Percentiles rank a stretch among this genome's conserved stretches.
These are phyloP conservation scores for Paecilomyces fulvus DNA, from an alignment of 2,329 filamentous ascomycete genomes.

Conservation along the genomic window DNA sequence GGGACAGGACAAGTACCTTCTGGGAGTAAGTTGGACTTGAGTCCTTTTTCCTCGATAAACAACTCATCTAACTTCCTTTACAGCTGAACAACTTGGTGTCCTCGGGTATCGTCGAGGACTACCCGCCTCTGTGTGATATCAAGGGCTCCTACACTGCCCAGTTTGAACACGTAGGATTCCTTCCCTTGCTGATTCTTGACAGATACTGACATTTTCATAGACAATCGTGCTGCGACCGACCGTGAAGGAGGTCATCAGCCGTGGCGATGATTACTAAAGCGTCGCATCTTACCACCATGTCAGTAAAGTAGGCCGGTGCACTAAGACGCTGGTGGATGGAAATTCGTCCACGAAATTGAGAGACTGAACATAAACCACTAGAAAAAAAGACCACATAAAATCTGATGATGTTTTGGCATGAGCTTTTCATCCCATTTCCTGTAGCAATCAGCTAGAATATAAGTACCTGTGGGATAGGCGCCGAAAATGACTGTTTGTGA, in stretches of 20 bases:
- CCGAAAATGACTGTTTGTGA: too few species aligned
- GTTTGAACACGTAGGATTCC: slow-evolving; percentile 73
- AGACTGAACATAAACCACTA: not conserved
- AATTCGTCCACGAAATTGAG: not conserved
- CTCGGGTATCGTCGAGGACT: slow-evolving; percentile 77
- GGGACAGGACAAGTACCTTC: slow-evolving; percentile 89
- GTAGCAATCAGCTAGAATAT: not conserved
- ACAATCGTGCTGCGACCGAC: slow-evolving; percentile 69
- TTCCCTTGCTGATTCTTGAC: not conserved
- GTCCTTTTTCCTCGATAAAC: slow-evolving; percentile 1
- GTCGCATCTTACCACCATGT: not conserved
- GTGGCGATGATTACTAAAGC: slow-evolving; percentile 71
- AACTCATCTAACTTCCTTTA: slow-evolving; percentile 17
- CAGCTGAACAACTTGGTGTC: slow-evolving; percentile 80
- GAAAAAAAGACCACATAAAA: not conserved
- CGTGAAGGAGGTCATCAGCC: slow-evolving; percentile 80
- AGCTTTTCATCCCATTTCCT: not conserved
- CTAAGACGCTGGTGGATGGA: not conserved
- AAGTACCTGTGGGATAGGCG: too few species aligned
- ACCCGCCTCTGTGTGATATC: slow-evolving; percentile 80
- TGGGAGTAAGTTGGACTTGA: slow-evolving; percentile 56
- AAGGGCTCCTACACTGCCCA: slow-evolving; percentile 94
- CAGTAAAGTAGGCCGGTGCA: not conserved
- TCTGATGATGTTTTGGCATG: not conserved
- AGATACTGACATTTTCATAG: slow-evolving; percentile 33